Percentiles rank a stretch among this genome's conserved stretches.
Evolutionary conservation across 352 stramenopile species (phyloP).

Genomic region (Aphanomyces invadans): DNA sequence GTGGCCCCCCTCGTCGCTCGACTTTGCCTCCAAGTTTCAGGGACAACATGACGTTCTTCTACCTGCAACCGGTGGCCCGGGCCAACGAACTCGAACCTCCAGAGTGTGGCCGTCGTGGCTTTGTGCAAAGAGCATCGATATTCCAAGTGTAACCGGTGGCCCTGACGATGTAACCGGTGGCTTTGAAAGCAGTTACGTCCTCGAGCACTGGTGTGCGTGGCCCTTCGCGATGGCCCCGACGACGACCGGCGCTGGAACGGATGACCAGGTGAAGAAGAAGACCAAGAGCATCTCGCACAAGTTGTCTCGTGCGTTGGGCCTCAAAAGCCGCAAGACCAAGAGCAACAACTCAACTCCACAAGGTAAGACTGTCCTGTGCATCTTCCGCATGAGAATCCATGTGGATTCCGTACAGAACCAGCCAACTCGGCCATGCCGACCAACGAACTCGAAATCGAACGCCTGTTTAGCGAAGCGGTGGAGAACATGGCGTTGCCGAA

Average conservation of each 20-base stretch:
- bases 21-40: too few species aligned
- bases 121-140: too few species aligned
- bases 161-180: background rate
- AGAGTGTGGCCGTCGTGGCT: too few species aligned
- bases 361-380: background rate
- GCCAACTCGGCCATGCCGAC: background rate
- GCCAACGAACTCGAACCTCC: too few species aligned
- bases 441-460: slow-evolving; percentile 13
- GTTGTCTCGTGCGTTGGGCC: background rate
- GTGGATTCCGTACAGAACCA: background rate
- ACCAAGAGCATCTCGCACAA: slow-evolving; percentile 11
- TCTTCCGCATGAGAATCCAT: background rate
- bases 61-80: too few species aligned
- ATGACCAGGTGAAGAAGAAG: background rate
- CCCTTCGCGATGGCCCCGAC: background rate
- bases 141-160: background rate
- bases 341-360: slow-evolving; percentile 3
- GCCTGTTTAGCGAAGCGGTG: slow-evolving; percentile 1
- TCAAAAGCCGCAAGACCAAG: background rate
- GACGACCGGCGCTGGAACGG: background rate
- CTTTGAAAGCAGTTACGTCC: background rate
- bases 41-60: too few species aligned
- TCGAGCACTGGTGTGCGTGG: too few species aligned
- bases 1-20: too few species aligned
- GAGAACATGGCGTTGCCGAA: slow-evolving; percentile 15